Evolutionary conservation across 2,329 filamentous ascomycete genomes (phyloP).

Genomic region (Exophiala dermatitidis): DNA sequence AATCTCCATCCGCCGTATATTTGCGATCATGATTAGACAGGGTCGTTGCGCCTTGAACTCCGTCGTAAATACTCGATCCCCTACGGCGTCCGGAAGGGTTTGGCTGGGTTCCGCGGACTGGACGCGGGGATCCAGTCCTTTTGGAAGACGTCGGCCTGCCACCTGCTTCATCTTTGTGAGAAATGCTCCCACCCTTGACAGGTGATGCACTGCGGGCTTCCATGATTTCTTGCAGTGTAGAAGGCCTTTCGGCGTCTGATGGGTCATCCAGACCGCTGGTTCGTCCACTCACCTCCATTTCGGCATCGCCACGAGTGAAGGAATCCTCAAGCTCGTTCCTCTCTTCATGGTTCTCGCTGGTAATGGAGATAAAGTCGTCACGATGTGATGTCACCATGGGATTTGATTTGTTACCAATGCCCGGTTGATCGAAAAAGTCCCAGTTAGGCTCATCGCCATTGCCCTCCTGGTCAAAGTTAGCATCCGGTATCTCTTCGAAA

Average conservation of each 20-base stretch:
- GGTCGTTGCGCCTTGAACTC: neutral
- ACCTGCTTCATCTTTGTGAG: neutral
- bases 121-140: no score
- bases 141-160: no score
- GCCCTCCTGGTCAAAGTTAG: conserved; percentile 47
- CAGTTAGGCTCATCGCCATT: conserved; percentile 55
- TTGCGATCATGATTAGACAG: conserved; percentile 41
- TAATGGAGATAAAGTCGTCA: conserved; percentile 1
- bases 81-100: conserved; percentile 4
- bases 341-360: neutral
- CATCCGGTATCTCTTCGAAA: conserved; percentile 51
- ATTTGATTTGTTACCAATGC: conserved; percentile 7
- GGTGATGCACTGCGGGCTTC: neutral
- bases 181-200: neutral
- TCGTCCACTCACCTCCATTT: neutral
- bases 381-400: neutral
- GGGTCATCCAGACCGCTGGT: neutral
- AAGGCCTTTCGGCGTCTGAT: neutral
- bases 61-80: conserved; percentile 25
- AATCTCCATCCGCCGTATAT: conserved; percentile 37
- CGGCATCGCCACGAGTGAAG: neutral
- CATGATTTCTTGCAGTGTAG: neutral
- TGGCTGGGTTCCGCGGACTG: neutral
- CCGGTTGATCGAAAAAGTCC: conserved; percentile 56
- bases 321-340: neutral